phyloP scores from a whole-genome alignment of 768 basidiomycete genomes.

The Cubamyces sp. region DNA sequence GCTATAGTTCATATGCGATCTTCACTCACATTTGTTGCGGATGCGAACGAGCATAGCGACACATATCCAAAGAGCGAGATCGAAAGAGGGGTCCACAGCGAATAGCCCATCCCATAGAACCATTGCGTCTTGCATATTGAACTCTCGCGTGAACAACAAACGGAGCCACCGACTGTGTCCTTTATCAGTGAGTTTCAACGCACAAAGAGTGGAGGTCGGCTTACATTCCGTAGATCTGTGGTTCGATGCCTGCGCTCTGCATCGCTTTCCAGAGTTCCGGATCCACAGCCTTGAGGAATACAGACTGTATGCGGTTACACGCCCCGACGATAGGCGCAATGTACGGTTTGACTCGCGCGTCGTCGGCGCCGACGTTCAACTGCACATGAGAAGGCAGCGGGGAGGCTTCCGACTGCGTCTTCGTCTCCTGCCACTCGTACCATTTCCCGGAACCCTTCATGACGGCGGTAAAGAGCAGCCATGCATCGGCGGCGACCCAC shows the following conservation, averaged over 20 bases:
- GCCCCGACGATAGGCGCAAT: constrained; percentile 84
- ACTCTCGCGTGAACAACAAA: constrained; percentile 91
- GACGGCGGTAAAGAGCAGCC: constrained; percentile 75
- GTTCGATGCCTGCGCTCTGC: constrained; percentile 84
- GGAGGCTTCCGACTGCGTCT: constrained; percentile 30
- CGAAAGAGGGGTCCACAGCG: constrained; percentile 79
- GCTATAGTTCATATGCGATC: constrained; percentile 3
- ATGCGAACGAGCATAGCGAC: constrained; percentile 95
- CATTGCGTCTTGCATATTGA: constrained; percentile 80
- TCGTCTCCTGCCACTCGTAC: constrained; percentile 54
- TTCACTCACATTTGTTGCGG: constrained; percentile 75
- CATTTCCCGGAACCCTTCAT: constrained; percentile 84
- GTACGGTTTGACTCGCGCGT: constrained; percentile 61
- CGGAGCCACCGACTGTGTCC: constrained; percentile 84
- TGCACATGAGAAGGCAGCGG: constrained; percentile 51
- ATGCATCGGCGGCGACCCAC: constrained; percentile 87
- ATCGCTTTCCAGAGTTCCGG: constrained; percentile 76
- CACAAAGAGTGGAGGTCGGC: constrained; percentile 31
- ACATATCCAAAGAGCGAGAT: constrained; percentile 84
- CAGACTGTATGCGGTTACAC: constrained; percentile 80
- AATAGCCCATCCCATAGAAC: constrained; percentile 96
- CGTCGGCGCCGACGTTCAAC: constrained; percentile 47
- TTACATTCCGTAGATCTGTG: constrained; percentile 96
- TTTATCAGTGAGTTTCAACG: constrained; percentile 17
- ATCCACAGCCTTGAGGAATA: constrained; percentile 75